phyloP scores from a whole-genome alignment of 2,329 filamentous ascomycete genomes.

The Grosmannia penicillata region DNA sequence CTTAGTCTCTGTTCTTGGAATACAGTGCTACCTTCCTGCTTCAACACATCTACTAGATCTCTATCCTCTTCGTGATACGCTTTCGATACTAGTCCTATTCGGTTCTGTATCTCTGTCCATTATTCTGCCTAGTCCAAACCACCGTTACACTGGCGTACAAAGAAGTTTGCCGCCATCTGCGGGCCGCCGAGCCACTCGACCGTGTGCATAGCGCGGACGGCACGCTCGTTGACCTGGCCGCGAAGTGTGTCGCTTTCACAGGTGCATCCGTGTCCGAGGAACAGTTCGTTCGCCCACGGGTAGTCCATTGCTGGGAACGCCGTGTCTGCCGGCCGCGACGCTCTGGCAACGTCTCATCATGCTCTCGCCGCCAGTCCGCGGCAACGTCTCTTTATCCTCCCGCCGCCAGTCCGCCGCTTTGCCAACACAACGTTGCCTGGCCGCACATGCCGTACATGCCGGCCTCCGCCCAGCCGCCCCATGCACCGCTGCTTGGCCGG shows the following conservation, averaged over 20 bases:
- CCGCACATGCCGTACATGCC: too few relatives aligned
- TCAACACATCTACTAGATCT: too few relatives aligned
- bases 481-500: too few relatives aligned
- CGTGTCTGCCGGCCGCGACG: slow-evolving; percentile 59
- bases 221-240: slow-evolving; percentile 33
- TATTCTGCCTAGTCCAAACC: slow-evolving; percentile 59
- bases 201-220: slow-evolving; percentile 41
- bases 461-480: too few relatives aligned
- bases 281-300: slow-evolving; percentile 57
- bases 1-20: too few relatives aligned
- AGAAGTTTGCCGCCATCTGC: slow-evolving; percentile 34
- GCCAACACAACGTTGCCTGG: slow-evolving; percentile 36
- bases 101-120: slow-evolving; percentile 45
- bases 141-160: too few relatives aligned
- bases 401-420: too few relatives aligned
- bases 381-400: slow-evolving; percentile 22
- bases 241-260: slow-evolving; percentile 41
- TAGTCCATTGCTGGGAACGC: slow-evolving; percentile 54
- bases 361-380: slow-evolving; percentile 14
- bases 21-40: too few relatives aligned
- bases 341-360: slow-evolving; percentile 54
- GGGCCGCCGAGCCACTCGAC: slow-evolving; percentile 43
- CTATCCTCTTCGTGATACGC: too few relatives aligned
- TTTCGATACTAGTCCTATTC: slow-evolving; percentile 33
- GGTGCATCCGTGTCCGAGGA: slow-evolving; percentile 62